Evolutionary conservation across 768 basidiomycete genomes (phyloP), one percentile per base, ranked within the genome.

Genomic region (Leccinum subtestaceum): DNA sequence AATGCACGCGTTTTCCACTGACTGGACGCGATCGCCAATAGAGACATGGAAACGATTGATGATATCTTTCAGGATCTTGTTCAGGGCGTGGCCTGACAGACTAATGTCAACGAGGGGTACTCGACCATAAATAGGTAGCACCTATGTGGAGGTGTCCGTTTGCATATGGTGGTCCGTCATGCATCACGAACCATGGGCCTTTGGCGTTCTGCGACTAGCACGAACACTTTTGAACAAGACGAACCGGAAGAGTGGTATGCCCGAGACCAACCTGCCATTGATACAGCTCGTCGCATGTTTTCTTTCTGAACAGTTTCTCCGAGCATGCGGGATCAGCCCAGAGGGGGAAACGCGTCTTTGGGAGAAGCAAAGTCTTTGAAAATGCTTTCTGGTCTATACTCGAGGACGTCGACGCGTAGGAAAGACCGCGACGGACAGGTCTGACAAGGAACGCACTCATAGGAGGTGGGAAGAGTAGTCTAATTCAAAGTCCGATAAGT

Each of bases 91-190:
- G 7, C 96, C 95, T 97, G 59, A 6, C 25, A 7, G 38, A 10
- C 38, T 36, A 29, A 10, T 38, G 23, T 62, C 13, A 57, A 38
- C 4, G 21, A 45, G 19, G 38, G 34, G n/a, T n/a, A 2, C 27
- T 15, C 27, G 27, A 29, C 21, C 31, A 34, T 11, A 2, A 47
- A 29, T 27, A 19, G 40, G 29, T 51, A 76, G 60, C 63, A 96
- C 95, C 96, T 80, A 95, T 95, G 70, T 99, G 96, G 45, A 99
- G 76, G 70, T 92, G 84, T 0, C 97, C 97, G 69, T 99, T 99
- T 2, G 96, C 96, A 68, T 98, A 98, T 0, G 97, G 97, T 32
- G 96, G 96, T 0, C 96, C 97, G 71, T 99, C 96, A 63, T 96
- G 95, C 53, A 95, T 77, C 12, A 97, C 87, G 66, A 95, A 98